phyloP scores from a whole-genome alignment of 257 asterid genomes.

The Nemophila menziesii region DNA sequence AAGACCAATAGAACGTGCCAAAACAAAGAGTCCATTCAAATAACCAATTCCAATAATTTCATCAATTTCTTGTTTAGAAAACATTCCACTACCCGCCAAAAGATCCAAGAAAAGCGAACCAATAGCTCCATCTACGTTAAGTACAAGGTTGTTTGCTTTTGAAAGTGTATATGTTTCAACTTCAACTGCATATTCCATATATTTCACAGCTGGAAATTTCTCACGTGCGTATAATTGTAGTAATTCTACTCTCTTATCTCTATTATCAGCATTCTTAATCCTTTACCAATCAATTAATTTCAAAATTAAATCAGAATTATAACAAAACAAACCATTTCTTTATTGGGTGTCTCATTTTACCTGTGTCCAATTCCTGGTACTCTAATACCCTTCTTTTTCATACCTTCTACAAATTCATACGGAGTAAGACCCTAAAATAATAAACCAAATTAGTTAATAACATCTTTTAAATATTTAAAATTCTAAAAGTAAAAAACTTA shows the following conservation, averaged over 20 bases:
- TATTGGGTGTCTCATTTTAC: constrained; percentile 20
- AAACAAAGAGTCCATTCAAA: constrained; percentile 91
- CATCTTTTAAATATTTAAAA: constrained; percentile 8
- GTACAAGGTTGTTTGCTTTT: constrained; percentile 91
- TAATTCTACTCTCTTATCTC: constrained; percentile 93
- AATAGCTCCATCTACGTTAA: constrained; percentile 96
- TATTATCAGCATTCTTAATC: constrained; percentile 97
- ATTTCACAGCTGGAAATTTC: constrained; percentile 87
- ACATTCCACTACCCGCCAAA: constrained; percentile 99
- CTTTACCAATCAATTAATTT: constrained; percentile 24
- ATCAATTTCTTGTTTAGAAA: constrained; percentile 85
- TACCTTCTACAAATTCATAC: constrained; percentile 91
- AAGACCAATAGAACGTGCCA: constrained; percentile 99
- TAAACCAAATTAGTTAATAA: constrained; percentile 1
- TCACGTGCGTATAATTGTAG: constrained; percentile 75
- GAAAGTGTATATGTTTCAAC: constrained; percentile 95
- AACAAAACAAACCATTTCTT: not conserved
- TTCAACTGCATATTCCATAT: constrained; percentile 97
- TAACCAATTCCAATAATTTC: constrained; percentile 91
- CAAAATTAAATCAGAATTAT: constrained; percentile 3
- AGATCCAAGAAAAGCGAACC: constrained; percentile 97
- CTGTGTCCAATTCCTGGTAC: constrained; percentile 99
- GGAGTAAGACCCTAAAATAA: constrained; percentile 82
- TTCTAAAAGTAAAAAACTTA: constrained; percentile 14
- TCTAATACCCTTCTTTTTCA: constrained; percentile 99